phyloP scores from a whole-genome alignment of 2,329 filamentous ascomycete genomes.

The Corynespora cassiicola region DNA sequence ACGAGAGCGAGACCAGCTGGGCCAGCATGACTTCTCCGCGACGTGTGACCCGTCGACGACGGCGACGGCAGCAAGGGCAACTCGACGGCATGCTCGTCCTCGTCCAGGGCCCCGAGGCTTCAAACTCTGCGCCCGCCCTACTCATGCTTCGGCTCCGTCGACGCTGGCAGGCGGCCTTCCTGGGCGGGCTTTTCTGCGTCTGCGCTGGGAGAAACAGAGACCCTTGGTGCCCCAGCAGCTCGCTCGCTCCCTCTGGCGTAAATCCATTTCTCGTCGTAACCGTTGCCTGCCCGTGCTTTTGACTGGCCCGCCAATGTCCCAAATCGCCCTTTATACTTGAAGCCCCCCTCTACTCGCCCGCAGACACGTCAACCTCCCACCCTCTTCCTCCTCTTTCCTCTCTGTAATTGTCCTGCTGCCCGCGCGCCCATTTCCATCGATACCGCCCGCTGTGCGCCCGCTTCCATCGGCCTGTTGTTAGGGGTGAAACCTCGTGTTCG shows the following conservation, averaged over 20 bases:
- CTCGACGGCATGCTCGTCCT: neutral
- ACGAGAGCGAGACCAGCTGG: slow-evolving; percentile 11
- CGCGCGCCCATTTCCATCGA: slow-evolving; percentile 32
- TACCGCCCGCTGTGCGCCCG: slow-evolving; percentile 19
- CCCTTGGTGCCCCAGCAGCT: slow-evolving; percentile 17
- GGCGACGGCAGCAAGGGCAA: slow-evolving; percentile 1
- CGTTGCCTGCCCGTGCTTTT: slow-evolving; percentile 34
- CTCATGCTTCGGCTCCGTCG: slow-evolving; percentile 5
- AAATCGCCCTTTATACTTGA: slow-evolving; percentile 42
- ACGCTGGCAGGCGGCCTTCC: neutral
- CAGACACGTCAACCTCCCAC: slow-evolving; percentile 28
- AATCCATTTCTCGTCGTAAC: slow-evolving; percentile 44
- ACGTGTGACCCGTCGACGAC: slow-evolving; percentile 10
- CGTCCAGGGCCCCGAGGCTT: slow-evolving; percentile 1
- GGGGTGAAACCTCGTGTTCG: slow-evolving; percentile 34
- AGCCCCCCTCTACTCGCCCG: slow-evolving; percentile 26
- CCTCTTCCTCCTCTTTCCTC: slow-evolving; percentile 32
- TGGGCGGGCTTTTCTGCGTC: slow-evolving; percentile 9
- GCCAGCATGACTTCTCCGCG: slow-evolving; percentile 14
- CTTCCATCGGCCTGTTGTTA: slow-evolving; percentile 36
- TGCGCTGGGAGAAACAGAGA: slow-evolving; percentile 8
- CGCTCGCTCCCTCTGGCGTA: slow-evolving; percentile 33
- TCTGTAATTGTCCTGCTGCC: slow-evolving; percentile 19
- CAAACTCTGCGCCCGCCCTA: slow-evolving; percentile 6
- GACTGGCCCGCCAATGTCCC: slow-evolving; percentile 39